phyloP scores from a whole-genome alignment of 257 asterid species.

The Orobanche coerulescens region DNA sequence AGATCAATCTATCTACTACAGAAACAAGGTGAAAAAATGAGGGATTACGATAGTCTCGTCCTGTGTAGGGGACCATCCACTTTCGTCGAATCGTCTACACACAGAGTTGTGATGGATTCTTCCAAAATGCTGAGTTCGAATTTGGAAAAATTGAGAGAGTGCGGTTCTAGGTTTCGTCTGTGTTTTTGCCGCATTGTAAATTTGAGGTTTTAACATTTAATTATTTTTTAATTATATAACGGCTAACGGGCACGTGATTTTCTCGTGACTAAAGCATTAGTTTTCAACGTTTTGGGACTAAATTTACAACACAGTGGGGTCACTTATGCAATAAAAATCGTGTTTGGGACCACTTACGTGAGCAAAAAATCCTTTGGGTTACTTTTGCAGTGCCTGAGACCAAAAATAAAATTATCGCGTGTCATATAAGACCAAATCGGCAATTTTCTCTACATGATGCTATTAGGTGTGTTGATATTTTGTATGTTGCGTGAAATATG shows the following conservation, averaged over 20 bases:
- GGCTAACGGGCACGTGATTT: background rate
- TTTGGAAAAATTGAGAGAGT: background rate
- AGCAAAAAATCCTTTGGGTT: background rate
- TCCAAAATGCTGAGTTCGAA: background rate
- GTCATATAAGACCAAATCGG: too few relatives aligned
- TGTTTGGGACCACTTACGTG: background rate
- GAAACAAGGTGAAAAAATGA: background rate
- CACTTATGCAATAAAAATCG: background rate
- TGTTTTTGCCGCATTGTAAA: background rate
- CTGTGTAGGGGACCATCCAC: background rate
- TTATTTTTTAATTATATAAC: background rate
- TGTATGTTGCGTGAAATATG: too few relatives aligned
- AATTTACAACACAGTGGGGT: background rate
- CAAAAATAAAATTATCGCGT: background rate
- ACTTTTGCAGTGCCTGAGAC: too few relatives aligned
- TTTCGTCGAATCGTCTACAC: background rate
- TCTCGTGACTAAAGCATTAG: background rate
- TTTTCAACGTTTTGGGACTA: background rate
- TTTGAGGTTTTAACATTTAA: background rate
- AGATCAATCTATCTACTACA: background rate
- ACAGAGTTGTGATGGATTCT: background rate
- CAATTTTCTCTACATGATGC: too few relatives aligned
- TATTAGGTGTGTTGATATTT: too few relatives aligned
- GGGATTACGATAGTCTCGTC: background rate
- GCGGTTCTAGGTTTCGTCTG: background rate